Evolutionary conservation across 1,284 basidiomycete genomes (phyloP).

Genomic region (Sporisorium reilianum): DNA sequence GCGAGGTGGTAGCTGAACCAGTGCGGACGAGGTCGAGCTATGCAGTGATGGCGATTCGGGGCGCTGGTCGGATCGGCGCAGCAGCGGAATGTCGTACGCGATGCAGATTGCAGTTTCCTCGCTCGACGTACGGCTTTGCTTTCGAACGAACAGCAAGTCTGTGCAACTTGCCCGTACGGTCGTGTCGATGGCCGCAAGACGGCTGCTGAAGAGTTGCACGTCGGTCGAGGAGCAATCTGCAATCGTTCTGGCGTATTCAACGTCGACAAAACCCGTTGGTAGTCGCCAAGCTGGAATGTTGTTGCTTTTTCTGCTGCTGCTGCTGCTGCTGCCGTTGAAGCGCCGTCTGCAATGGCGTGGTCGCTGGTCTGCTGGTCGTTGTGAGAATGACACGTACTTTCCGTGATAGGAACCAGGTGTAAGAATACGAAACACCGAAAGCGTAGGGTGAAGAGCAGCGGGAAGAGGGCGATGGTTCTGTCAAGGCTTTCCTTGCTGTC

Average conservation of each 20-base stretch:
- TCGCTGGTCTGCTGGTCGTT: constrained; percentile 8
- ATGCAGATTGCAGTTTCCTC: constrained; percentile 1
- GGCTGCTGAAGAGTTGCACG: background rate
- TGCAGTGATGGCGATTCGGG: background rate
- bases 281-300: background rate
- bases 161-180: background rate
- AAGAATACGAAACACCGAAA: constrained; percentile 38
- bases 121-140: background rate
- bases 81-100: background rate
- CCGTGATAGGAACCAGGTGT: constrained; percentile 37
- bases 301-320: constrained; percentile 1
- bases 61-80: background rate
- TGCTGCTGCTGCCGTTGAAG: background rate
- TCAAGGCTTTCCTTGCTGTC: background rate
- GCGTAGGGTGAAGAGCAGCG: constrained; percentile 19
- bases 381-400: constrained; percentile 38
- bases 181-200: background rate
- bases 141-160: background rate
- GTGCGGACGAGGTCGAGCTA: background rate
- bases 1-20: background rate
- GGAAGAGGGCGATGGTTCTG: background rate
- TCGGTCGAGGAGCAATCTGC: background rate
- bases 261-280: background rate
- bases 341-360: background rate
- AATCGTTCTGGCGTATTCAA: background rate